phyloP scores from a whole-genome alignment of 164 flowering plant species.

The Stephania cephalantha region DNA sequence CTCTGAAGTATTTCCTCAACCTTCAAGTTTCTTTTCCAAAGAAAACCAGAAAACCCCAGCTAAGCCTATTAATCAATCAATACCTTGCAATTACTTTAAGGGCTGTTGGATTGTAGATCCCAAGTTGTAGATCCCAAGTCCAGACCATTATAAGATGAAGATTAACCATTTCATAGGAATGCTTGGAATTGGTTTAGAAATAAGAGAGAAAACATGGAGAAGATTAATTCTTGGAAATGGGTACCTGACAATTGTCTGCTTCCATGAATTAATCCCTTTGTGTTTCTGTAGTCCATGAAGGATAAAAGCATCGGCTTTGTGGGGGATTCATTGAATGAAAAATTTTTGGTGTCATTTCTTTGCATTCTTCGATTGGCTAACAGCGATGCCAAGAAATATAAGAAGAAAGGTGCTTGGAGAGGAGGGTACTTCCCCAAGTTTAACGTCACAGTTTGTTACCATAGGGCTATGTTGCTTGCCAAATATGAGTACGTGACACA shows the following conservation, averaged over 20 bases:
- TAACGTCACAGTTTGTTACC: constrained; percentile 92
- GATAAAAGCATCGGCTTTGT: constrained; percentile 72
- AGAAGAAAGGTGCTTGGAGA: constrained; percentile 93
- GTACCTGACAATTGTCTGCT: constrained; percentile 51
- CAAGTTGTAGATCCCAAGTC: constrained; percentile 27
- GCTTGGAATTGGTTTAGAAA: constrained; percentile 88
- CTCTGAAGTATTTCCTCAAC: constrained; percentile 12
- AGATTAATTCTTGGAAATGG: constrained; percentile 89
- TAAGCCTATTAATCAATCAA: constrained; percentile 1
- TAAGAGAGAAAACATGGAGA: constrained; percentile 64
- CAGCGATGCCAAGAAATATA: constrained; percentile 74
- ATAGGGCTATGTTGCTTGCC: constrained; percentile 87
- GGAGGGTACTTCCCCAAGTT: constrained; percentile 84
- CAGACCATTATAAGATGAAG: constrained; percentile 49
- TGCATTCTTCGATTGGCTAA: constrained; percentile 69
- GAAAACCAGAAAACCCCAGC: neutral
- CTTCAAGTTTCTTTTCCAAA: constrained; percentile 12
- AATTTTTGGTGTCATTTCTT: constrained; percentile 66
- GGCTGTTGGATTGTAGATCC: constrained; percentile 64
- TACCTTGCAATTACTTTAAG: constrained; percentile 51
- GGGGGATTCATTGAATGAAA: constrained; percentile 94
- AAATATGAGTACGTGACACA: constrained; percentile 58
- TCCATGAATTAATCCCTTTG: constrained; percentile 44
- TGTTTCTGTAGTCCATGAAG: constrained; percentile 61
- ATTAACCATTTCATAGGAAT: constrained; percentile 86